Evolutionary conservation across 2,329 filamentous ascomycete genomes (phyloP).

Genomic region (Penicillium rolfsii): DNA sequence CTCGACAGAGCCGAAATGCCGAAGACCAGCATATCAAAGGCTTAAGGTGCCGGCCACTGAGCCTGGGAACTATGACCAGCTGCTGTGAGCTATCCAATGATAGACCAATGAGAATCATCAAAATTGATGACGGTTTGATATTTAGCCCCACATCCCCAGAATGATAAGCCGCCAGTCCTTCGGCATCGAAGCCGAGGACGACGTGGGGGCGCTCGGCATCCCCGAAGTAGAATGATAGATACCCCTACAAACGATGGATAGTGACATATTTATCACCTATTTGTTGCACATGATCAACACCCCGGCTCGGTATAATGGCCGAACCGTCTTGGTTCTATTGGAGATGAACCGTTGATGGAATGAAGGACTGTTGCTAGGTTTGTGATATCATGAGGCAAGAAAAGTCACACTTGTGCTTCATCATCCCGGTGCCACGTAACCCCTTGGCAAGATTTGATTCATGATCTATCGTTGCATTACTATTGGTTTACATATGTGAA

Average conservation of each 20-base stretch:
- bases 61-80: not conserved
- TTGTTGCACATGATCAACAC: slow-evolving; percentile 2
- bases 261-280: not conserved
- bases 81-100: not conserved
- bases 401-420: slow-evolving; percentile 2
- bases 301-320: not conserved
- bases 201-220: not conserved
- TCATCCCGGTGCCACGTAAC: not conserved
- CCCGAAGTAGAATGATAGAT: not conserved
- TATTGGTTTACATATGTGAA: not conserved
- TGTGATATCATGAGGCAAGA: not conserved
- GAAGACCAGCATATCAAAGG: not conserved
- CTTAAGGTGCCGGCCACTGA: not conserved
- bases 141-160: slow-evolving; percentile 2
- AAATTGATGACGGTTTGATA: not conserved
- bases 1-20: not conserved
- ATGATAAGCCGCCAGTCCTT: not conserved
- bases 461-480: not conserved
- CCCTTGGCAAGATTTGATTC: not conserved
- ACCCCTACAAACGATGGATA: not conserved
- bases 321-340: not conserved
- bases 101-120: not conserved
- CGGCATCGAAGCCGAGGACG: slow-evolving; percentile 1
- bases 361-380: not conserved
- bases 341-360: not conserved